These are phyloP conservation scores for Phoma sp. DNA, from an alignment of 2,329 filamentous ascomycete species.

Conservation along the genomic window DNA sequence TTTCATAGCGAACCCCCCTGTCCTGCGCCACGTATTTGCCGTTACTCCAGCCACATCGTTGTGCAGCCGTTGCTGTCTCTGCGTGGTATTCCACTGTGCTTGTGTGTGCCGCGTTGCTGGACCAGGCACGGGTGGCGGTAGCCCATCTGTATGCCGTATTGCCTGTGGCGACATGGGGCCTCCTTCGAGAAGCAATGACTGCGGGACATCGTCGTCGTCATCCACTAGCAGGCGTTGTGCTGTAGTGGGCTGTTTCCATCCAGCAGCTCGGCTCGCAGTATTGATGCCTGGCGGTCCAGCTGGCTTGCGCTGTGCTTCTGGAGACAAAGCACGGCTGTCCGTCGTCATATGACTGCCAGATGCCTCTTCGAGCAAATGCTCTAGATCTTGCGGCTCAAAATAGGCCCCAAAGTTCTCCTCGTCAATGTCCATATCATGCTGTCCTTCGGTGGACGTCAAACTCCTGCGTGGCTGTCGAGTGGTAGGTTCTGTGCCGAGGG, in stretches of 20 bases:
- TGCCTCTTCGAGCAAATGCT: slow-evolving; percentile 61
- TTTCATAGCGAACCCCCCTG: slow-evolving; percentile 50
- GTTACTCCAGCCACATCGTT: slow-evolving; percentile 25
- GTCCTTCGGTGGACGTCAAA: slow-evolving; percentile 46
- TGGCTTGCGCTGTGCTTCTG: slow-evolving; percentile 37
- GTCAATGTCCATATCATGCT: slow-evolving; percentile 56
- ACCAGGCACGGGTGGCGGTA: slow-evolving; percentile 51
- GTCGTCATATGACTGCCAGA: slow-evolving; percentile 55
- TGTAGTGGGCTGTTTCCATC: slow-evolving; percentile 45
- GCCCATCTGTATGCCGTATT: slow-evolving; percentile 32
- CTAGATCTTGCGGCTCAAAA: slow-evolving; percentile 63
- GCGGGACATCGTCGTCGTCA: slow-evolving; percentile 63
- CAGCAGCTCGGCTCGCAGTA: slow-evolving; percentile 38
- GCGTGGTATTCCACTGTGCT: slow-evolving; percentile 59
- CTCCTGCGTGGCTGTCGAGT: slow-evolving; percentile 27
- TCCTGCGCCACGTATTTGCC: slow-evolving; percentile 29
- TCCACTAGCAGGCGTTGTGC: slow-evolving; percentile 44
- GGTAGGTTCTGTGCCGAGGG: slow-evolving; percentile 51
- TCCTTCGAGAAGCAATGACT: slow-evolving; percentile 66
- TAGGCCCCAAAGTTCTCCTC: slow-evolving; percentile 57
- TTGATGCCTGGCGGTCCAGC: slow-evolving; percentile 34
- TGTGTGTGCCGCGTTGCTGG: slow-evolving; percentile 52
- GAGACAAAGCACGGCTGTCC: slow-evolving; percentile 49
- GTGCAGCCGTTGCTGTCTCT: slow-evolving; percentile 54
- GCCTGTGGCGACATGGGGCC: slow-evolving; percentile 37